These are phyloP conservation scores for Davidsoniella eucalypti DNA, from an alignment of 2,329 filamentous ascomycete species.

Conservation along the genomic window DNA sequence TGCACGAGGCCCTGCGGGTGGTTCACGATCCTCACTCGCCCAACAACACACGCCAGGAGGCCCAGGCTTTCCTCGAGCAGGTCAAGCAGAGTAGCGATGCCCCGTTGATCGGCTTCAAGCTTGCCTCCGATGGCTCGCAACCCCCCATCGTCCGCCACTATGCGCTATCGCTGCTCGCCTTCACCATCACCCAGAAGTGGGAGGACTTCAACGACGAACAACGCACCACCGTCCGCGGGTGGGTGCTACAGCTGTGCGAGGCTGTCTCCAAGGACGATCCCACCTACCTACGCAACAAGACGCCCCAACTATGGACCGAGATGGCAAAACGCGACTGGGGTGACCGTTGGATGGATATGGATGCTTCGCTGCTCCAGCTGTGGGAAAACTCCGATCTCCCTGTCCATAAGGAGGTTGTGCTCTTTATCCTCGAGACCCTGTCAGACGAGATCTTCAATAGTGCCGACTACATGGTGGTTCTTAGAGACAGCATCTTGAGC, in stretches of 20 bases:
- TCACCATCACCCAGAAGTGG: constrained; percentile 76
- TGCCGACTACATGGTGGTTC: constrained; percentile 70
- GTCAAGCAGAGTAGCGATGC: constrained; percentile 68
- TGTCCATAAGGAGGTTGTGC: constrained; percentile 66
- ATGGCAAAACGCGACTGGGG: constrained; percentile 86
- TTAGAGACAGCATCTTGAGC: constrained; percentile 71
- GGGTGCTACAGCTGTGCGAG: constrained; percentile 65
- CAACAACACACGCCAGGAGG: constrained; percentile 68
- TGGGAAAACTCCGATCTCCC: constrained; percentile 56
- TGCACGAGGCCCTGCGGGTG: constrained; percentile 71
- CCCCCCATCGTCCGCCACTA: constrained; percentile 80
- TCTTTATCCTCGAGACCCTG: constrained; percentile 76
- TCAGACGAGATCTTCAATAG: constrained; percentile 89
- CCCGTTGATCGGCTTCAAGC: constrained; percentile 66
- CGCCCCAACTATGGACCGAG: constrained; percentile 87
- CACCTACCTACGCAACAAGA: constrained; percentile 77
- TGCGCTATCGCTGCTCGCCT: constrained; percentile 78
- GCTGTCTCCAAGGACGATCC: constrained; percentile 57
- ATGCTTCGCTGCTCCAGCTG: constrained; percentile 60
- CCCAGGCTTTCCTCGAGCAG: constrained; percentile 70
- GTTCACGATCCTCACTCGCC: constrained; percentile 70
- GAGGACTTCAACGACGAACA: constrained; percentile 54
- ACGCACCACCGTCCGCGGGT: constrained; percentile 49
- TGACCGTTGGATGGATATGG: constrained; percentile 91
- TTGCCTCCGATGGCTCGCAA: constrained; percentile 61